These are phyloP conservation scores for Leccinellum albellum DNA, from an alignment of 768 basidiomycete genomes.

Conservation along the genomic window DNA sequence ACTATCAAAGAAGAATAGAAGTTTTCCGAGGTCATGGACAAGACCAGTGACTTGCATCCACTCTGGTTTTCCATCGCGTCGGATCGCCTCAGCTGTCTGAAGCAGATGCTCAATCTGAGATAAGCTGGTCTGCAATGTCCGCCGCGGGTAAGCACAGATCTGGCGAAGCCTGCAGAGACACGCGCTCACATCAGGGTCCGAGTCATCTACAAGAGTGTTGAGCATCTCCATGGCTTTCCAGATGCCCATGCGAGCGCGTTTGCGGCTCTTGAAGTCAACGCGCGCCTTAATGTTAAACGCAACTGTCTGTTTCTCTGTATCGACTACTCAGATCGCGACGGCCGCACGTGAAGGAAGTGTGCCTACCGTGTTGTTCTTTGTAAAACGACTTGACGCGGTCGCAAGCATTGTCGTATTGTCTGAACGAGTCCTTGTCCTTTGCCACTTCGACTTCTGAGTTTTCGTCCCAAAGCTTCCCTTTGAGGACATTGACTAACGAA, in stretches of 20 bases:
- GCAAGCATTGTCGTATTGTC: conserved; percentile 72
- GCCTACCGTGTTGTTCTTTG: conserved; percentile 70
- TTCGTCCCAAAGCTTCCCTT: conserved; percentile 57
- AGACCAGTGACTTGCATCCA: conserved; percentile 92
- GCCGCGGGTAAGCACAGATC: conserved; percentile 8
- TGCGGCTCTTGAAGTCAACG: conserved; percentile 63
- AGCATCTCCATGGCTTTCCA: conserved; percentile 89
- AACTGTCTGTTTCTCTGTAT: conserved; percentile 79
- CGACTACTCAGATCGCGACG: background rate
- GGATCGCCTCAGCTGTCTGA: conserved; percentile 89
- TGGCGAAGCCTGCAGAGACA: background rate
- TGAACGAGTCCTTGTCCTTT: conserved; percentile 66
- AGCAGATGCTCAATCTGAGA: conserved; percentile 90
- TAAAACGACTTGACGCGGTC: conserved; percentile 77
- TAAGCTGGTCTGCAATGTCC: conserved; percentile 51
- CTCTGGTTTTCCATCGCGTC: conserved; percentile 81
- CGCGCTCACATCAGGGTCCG: conserved; percentile 73
- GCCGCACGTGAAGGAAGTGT: background rate
- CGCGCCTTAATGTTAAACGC: conserved; percentile 79
- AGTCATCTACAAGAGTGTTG: conserved; percentile 84
- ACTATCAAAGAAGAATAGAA: conserved; percentile 78
- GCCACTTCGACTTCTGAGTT: conserved; percentile 50
- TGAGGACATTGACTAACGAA: conserved; percentile 61
- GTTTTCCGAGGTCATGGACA: conserved; percentile 87
- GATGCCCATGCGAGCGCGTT: conserved; percentile 73